These are phyloP conservation scores for Trichoderma atrobrunneum DNA, from an alignment of 2,329 filamentous ascomycete species.

Conservation along the genomic window DNA sequence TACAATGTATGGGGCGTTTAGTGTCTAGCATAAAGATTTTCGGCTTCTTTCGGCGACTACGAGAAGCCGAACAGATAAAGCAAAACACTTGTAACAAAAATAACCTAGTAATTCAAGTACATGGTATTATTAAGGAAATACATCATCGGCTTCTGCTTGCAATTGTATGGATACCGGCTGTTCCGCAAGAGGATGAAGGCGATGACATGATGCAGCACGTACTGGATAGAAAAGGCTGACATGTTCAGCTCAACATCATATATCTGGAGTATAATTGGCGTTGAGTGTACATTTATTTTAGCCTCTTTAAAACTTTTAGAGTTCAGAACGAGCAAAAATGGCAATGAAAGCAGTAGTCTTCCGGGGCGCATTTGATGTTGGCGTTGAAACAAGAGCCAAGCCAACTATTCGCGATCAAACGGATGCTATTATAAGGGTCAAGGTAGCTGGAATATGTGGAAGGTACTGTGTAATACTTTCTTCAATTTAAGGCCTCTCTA, in stretches of 20 bases:
- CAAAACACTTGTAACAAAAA: background rate
- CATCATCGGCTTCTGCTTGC: background rate
- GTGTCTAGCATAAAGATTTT: background rate
- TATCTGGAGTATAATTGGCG: background rate
- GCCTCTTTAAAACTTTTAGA: background rate
- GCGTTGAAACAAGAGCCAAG: background rate
- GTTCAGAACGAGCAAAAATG: background rate
- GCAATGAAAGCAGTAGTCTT: conserved; percentile 8
- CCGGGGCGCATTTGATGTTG: background rate
- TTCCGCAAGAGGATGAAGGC: background rate
- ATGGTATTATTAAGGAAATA: background rate
- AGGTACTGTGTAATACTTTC: background rate
- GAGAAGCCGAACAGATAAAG: background rate
- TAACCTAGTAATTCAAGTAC: background rate
- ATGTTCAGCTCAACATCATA: background rate
- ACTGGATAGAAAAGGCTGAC: background rate
- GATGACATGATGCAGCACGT: background rate
- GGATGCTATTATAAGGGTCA: background rate
- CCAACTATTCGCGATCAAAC: background rate
- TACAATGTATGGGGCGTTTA: background rate
- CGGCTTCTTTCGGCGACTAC: conserved; percentile 1
- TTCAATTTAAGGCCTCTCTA: background rate
- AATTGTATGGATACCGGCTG: background rate
- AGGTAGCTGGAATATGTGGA: conserved; percentile 2
- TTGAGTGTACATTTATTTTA: background rate